Percentiles rank a stretch among this genome's conserved stretches.
These are phyloP conservation scores for Rhodocollybia butyracea DNA, from an alignment of 768 basidiomycete genomes.

Conservation along the genomic window DNA sequence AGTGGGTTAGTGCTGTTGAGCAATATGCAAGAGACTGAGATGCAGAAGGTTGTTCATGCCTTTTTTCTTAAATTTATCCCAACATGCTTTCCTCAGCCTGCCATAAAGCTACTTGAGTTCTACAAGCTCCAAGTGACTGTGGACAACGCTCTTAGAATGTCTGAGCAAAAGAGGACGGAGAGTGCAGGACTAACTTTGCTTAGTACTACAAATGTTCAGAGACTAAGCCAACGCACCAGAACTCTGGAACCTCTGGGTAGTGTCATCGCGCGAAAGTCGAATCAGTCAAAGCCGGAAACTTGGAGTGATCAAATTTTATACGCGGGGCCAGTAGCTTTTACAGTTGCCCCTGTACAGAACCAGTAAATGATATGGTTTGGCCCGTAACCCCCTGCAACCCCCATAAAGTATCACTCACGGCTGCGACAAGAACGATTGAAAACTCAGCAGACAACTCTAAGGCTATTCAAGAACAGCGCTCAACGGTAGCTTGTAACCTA, in stretches of 20 bases:
- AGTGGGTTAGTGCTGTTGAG: conserved; percentile 28
- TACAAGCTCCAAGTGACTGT: conserved; percentile 18
- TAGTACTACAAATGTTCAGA: not conserved
- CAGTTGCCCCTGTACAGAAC: no score
- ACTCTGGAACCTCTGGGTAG: not conserved
- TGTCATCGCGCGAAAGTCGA: not conserved
- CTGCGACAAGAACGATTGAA: no score
- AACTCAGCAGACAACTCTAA: no score
- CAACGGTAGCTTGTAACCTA: no score
- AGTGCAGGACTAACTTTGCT: not conserved
- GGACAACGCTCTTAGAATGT: conserved; percentile 14
- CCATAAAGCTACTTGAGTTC: conserved; percentile 28
- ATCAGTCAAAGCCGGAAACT: no score
- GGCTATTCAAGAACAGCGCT: no score
- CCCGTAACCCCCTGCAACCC: no score
- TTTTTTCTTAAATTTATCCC: not conserved
- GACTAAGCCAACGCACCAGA: not conserved
- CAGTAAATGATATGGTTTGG: no score
- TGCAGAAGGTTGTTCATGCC: conserved; percentile 28
- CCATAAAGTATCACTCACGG: no score
- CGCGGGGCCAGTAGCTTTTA: no score
- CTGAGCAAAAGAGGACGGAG: not conserved
- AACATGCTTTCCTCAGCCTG: conserved; percentile 21
- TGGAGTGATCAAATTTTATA: no score
- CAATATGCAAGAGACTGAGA: conserved; percentile 21